Percentiles rank a stretch among this genome's conserved stretches.
Conservation (phyloP, 305 asterid species). For the Ajuga reptans region DNA sequence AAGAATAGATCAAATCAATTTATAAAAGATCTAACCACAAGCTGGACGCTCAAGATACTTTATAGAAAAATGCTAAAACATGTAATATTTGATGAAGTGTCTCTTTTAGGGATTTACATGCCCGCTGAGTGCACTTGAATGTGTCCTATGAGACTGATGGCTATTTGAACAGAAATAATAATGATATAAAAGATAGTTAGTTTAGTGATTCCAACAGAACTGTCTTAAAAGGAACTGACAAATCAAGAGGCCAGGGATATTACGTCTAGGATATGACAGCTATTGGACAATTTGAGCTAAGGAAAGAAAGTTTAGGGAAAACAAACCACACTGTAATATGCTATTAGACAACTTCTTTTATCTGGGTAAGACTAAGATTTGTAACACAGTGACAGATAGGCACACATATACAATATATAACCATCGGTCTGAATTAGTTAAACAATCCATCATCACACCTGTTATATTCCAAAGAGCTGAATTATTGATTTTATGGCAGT, state of each 20-base stretch:
- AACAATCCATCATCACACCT: slow-evolving; percentile 37
- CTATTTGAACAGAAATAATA: neutral
- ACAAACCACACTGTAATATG: neutral
- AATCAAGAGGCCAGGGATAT: slow-evolving; percentile 13
- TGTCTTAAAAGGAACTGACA: neutral
- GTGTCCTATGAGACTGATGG: neutral
- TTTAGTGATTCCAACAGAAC: neutral
- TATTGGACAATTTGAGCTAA: neutral
- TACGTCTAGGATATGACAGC: neutral
- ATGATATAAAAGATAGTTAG: neutral
- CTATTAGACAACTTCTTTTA: neutral
- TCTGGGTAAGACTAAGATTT: neutral
- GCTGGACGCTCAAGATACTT: neutral
- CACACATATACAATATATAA: neutral
- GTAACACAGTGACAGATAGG: neutral
- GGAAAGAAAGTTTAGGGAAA: slow-evolving; percentile 8
- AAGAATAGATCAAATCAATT: neutral
- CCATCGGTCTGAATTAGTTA: slow-evolving; percentile 3
- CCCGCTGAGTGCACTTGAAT: slow-evolving; percentile 1
- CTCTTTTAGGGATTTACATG: neutral
- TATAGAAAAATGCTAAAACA: neutral
- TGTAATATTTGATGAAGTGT: neutral
- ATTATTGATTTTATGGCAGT: slow-evolving; percentile 63
- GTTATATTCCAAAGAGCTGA: slow-evolving; percentile 76
- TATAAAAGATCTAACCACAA: neutral